A percentile compares a stretch with the other conserved stretches of the same genome.
phyloP scores from a whole-genome alignment of 495 filamentous ascomycete genomes.

The Podospora comata region DNA sequence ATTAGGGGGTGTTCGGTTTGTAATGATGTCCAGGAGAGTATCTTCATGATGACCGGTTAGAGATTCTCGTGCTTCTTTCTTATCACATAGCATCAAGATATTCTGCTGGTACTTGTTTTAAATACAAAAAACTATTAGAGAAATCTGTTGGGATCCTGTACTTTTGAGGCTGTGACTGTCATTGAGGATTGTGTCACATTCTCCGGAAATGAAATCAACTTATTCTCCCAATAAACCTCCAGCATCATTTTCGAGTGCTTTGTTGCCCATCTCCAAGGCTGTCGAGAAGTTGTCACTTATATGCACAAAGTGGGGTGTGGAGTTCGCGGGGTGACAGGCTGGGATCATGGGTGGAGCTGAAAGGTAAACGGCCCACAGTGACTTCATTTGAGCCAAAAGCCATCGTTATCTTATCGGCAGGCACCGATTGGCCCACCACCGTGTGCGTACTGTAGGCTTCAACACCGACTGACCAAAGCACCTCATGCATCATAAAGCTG shows the following conservation, averaged over 20 bases:
- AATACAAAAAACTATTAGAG: conserved; percentile 12
- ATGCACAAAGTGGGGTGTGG: not conserved
- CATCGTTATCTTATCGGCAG: not conserved
- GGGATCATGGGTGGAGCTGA: not conserved
- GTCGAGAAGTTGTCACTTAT: not conserved
- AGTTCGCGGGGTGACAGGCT: not conserved
- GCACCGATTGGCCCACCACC: not conserved
- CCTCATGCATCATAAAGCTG: not conserved
- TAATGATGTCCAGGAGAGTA: not conserved
- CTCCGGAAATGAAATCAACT: too few relatives aligned
- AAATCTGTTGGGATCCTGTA: not conserved
- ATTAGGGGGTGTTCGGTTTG: not conserved
- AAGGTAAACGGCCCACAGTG: not conserved
- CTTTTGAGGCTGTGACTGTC: not conserved
- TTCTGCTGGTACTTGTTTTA: conserved; percentile 18
- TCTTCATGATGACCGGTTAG: conserved; percentile 10
- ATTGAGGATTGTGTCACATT: too few relatives aligned
- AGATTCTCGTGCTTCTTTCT: conserved; percentile 6
- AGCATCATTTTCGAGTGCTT: too few relatives aligned
- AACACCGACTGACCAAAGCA: not conserved
- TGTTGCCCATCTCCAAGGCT: too few relatives aligned
- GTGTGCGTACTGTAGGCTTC: not conserved
- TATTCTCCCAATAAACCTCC: too few relatives aligned
- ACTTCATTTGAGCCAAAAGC: not conserved
- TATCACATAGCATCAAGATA: conserved; percentile 19